phyloP scores from a whole-genome alignment of 2,329 filamentous ascomycete genomes.

The Penicillium sp. region DNA sequence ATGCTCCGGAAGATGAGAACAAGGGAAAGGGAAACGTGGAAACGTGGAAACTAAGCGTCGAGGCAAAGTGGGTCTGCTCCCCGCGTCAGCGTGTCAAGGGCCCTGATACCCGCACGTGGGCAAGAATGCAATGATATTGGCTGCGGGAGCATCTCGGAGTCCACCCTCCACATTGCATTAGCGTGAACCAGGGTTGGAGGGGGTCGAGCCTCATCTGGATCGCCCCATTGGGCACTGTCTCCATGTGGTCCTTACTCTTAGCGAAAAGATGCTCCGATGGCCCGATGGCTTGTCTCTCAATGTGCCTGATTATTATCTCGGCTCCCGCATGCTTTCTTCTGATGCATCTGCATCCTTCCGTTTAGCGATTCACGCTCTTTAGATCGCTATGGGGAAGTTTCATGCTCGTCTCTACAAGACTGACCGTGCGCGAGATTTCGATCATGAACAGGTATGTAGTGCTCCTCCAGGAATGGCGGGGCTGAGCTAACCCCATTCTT shows the following conservation, averaged over 20 bases:
- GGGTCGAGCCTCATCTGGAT: slow-evolving; percentile 1
- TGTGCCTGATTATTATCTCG: slow-evolving; percentile 3
- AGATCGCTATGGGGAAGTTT: slow-evolving; percentile 32
- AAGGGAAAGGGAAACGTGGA: background rate
- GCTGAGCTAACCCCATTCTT: background rate
- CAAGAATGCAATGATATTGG: slow-evolving; percentile 6
- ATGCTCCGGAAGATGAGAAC: background rate
- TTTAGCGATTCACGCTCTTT: background rate
- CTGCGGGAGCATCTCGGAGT: background rate
- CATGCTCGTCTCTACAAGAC: slow-evolving; percentile 42
- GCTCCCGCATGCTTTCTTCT: background rate
- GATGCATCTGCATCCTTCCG: background rate
- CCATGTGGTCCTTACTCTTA: background rate
- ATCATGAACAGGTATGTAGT: slow-evolving; percentile 40
- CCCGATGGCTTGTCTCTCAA: no score
- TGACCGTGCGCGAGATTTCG: slow-evolving; percentile 44
- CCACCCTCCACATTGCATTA: slow-evolving; percentile 1
- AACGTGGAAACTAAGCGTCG: background rate
- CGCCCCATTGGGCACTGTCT: background rate
- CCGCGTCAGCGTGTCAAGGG: slow-evolving; percentile 10
- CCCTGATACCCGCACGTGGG: slow-evolving; percentile 18
- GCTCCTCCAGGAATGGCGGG: background rate
- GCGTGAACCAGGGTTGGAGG: slow-evolving; percentile 2
- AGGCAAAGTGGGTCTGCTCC: slow-evolving; percentile 6
- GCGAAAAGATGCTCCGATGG: no score